These are phyloP conservation scores for Cercospora zeae-maydis DNA, from an alignment of 2,329 filamentous ascomycete species.

Conservation along the genomic window DNA sequence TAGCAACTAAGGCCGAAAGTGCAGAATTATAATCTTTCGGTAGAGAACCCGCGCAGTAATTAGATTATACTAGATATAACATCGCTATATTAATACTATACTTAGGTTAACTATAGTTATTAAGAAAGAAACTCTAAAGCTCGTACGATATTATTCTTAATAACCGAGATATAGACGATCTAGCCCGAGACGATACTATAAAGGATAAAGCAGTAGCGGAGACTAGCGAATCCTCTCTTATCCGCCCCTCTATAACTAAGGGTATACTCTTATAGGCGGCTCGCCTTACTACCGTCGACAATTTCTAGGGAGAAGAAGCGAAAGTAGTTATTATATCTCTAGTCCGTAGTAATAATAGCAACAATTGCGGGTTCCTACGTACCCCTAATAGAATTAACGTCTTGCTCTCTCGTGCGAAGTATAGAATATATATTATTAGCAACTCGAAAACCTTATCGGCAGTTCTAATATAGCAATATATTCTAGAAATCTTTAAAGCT, in stretches of 20 bases:
- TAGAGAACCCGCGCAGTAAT: constrained; percentile 44
- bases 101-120: constrained; percentile 53
- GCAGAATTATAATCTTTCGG: constrained; percentile 53
- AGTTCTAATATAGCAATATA: not conserved
- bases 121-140: constrained; percentile 38
- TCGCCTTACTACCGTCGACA: constrained; percentile 49
- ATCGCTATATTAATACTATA: constrained; percentile 71
- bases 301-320: constrained; percentile 75
- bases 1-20: constrained; percentile 59
- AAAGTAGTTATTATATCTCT: constrained; percentile 68
- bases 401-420: constrained; percentile 61
- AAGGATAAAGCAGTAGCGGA: not conserved
- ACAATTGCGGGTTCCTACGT: constrained; percentile 61
- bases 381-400: constrained; percentile 69
- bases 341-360: constrained; percentile 61
- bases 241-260: not conserved
- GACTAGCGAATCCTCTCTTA: not conserved
- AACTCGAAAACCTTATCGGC: constrained; percentile 8
- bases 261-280: constrained; percentile 12
- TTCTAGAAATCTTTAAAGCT: constrained; percentile 41
- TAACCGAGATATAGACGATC: constrained; percentile 45
- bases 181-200: constrained; percentile 2
- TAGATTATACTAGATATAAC: constrained; percentile 56
- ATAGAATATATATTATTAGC: constrained; percentile 68
- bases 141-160: constrained; percentile 50